phyloP scores from a whole-genome alignment of 1,139 yeast species.

The Spathaspora sp. region DNA sequence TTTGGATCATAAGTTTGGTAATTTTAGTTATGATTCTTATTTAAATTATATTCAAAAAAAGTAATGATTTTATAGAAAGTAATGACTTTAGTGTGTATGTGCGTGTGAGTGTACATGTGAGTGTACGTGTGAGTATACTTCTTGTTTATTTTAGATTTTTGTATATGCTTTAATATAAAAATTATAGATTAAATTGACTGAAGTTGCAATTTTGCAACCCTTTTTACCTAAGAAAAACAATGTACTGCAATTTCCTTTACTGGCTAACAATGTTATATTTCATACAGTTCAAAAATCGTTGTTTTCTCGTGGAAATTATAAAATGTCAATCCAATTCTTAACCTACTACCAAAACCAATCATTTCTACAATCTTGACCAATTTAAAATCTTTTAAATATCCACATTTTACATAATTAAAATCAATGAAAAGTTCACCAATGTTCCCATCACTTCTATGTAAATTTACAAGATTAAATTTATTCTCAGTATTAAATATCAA shows the following conservation, averaged over 20 bases:
- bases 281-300: conserved; percentile 12
- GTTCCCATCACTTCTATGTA: conserved; percentile 8
- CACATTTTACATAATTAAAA: conserved; percentile 10
- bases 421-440: conserved; percentile 2
- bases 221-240: too few relatives aligned
- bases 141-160: background rate
- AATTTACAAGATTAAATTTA: conserved; percentile 9
- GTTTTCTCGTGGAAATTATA: conserved; percentile 5
- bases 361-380: conserved; percentile 11
- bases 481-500: conserved; percentile 11
- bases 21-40: conserved; percentile 54
- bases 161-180: too few relatives aligned
- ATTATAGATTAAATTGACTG: too few relatives aligned
- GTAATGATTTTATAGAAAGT: conserved; percentile 2
- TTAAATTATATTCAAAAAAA: conserved; percentile 43
- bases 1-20: conserved; percentile 60
- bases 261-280: background rate
- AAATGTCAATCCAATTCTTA: conserved; percentile 13
- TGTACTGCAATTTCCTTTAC: too few relatives aligned
- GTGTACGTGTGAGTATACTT: too few relatives aligned
- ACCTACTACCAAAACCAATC: conserved; percentile 4
- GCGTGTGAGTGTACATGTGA: too few relatives aligned
- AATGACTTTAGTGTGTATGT: background rate
- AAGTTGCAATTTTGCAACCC: too few relatives aligned
- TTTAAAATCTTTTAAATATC: conserved; percentile 12